phyloP scores from a whole-genome alignment of 345 rosid genomes.

The Chamaenerion angustifolium region DNA sequence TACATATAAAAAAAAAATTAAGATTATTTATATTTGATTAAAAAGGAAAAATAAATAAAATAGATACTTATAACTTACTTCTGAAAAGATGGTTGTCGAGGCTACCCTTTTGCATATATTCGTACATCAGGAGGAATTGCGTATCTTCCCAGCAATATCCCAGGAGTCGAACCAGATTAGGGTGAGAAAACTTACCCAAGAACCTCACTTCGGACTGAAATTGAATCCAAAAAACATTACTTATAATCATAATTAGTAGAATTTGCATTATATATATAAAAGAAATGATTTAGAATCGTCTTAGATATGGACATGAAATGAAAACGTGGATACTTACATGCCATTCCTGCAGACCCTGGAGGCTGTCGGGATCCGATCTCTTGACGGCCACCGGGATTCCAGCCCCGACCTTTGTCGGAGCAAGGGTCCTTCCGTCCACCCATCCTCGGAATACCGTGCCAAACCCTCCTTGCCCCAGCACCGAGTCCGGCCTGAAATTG shows the following conservation, averaged over 20 bases:
- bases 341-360: slow-evolving; percentile 73
- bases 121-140: slow-evolving; percentile 63
- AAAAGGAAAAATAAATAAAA: background rate
- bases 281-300: too few species aligned
- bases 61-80: slow-evolving; percentile 20
- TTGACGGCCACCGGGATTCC: slow-evolving; percentile 84
- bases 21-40: background rate
- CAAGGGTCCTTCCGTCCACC: slow-evolving; percentile 48
- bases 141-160: slow-evolving; percentile 77
- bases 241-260: background rate
- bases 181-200: slow-evolving; percentile 61
- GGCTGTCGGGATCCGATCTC: slow-evolving; percentile 63
- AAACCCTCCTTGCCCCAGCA: slow-evolving; percentile 84
- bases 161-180: slow-evolving; percentile 56
- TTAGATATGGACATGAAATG: too few species aligned
- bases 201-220: slow-evolving; percentile 56
- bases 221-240: background rate
- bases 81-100: slow-evolving; percentile 53
- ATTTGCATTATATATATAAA: background rate
- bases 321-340: too few species aligned
- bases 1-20: slow-evolving; percentile 7
- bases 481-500: slow-evolving; percentile 55
- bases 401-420: slow-evolving; percentile 42
- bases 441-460: slow-evolving; percentile 83
- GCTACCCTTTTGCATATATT: slow-evolving; percentile 55